Evolutionary conservation across 2,329 filamentous ascomycete genomes (phyloP).

Genomic region (Drechslerella coelobrocha): DNA sequence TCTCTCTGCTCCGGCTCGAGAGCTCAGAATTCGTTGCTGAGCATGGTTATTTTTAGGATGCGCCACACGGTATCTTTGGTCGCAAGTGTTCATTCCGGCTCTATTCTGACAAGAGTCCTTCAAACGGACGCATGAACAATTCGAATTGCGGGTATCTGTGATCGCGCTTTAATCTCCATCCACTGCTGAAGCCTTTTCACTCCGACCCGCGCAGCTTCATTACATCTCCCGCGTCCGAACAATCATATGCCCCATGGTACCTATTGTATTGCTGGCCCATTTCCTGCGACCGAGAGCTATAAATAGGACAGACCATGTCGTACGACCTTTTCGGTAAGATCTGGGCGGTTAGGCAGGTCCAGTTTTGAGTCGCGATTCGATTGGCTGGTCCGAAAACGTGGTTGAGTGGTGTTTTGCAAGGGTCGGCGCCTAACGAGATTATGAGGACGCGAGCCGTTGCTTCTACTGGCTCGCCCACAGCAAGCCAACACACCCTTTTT

Average conservation of each 20-base stretch:
- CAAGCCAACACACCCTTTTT: slow-evolving; percentile 16
- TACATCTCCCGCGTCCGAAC: too few species aligned
- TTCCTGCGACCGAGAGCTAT: slow-evolving; percentile 20
- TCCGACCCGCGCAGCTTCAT: too few species aligned
- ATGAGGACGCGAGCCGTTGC: not conserved
- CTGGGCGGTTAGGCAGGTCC: slow-evolving; percentile 51
- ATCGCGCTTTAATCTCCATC: too few species aligned
- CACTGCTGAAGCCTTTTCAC: too few species aligned
- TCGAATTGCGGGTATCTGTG: too few species aligned
- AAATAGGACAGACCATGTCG: slow-evolving; percentile 39
- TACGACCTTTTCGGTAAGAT: slow-evolving; percentile 49
- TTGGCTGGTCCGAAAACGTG: slow-evolving; percentile 48
- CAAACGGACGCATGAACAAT: too few species aligned
- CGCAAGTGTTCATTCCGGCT: not conserved
- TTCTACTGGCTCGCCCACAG: slow-evolving; percentile 10
- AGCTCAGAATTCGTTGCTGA: slow-evolving; percentile 30
- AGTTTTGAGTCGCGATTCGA: slow-evolving; percentile 21
- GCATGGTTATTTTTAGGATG: slow-evolving; percentile 48
- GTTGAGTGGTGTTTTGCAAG: slow-evolving; percentile 22
- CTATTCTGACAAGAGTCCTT: not conserved
- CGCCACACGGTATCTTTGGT: slow-evolving; percentile 19
- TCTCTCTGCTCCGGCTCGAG: slow-evolving; percentile 22
- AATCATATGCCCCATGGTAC: too few species aligned
- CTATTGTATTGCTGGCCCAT: too few species aligned
- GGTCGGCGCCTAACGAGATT: slow-evolving; percentile 44